phyloP scores from a whole-genome alignment of 441 rosid species.

The Lepidium campestre region DNA sequence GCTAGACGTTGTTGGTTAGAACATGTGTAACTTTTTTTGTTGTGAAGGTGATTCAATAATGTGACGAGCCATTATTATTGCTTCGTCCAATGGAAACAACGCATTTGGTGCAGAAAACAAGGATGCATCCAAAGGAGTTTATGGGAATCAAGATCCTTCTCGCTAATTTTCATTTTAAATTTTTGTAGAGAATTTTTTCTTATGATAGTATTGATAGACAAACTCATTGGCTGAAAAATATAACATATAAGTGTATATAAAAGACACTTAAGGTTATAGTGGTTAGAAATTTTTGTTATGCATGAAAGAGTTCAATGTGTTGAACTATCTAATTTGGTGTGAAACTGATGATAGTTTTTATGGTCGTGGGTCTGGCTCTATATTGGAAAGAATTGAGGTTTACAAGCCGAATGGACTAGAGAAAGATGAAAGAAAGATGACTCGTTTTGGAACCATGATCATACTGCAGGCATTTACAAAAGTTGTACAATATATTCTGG shows the following conservation, averaged over 20 bases:
- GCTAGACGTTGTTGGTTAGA: not conserved
- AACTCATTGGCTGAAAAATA: not conserved
- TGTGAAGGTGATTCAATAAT: too few relatives aligned
- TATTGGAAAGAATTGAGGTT: not conserved
- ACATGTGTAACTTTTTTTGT: too few relatives aligned
- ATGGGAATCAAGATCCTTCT: constrained; percentile 41
- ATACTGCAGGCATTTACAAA: not conserved
- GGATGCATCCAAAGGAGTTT: constrained; percentile 30
- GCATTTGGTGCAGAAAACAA: constrained; percentile 35
- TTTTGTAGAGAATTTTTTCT: not conserved
- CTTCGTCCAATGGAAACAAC: constrained; percentile 13
- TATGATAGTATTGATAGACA: not conserved
- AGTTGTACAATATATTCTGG: not conserved
- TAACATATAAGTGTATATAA: not conserved
- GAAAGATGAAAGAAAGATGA: not conserved
- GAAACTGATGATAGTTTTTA: too few relatives aligned
- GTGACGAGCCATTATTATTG: constrained; percentile 13
- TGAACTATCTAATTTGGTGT: not conserved
- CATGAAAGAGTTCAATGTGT: not conserved
- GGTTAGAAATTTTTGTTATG: not conserved
- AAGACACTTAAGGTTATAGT: not conserved
- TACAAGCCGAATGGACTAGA: not conserved
- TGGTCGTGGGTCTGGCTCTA: not conserved
- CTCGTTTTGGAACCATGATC: not conserved
- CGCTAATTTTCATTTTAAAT: not conserved